Percentiles rank a stretch among this genome's conserved stretches.
Conservation (phyloP, 2,329 filamentous ascomycete species). For the Domatiomyces globalis region DNA sequence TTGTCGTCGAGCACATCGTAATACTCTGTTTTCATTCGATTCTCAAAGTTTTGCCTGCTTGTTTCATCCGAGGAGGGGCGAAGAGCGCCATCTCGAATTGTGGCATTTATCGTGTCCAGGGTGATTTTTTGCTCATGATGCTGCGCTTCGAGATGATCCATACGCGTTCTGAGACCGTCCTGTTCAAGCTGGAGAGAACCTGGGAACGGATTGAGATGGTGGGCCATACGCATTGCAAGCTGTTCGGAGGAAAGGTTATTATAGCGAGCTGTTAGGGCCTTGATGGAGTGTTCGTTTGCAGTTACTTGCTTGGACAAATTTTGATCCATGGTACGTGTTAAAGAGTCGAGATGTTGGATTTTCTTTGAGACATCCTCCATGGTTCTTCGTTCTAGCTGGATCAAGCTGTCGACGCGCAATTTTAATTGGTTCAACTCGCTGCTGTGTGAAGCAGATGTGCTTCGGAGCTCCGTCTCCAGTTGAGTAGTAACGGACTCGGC, state of each 20-base stretch:
- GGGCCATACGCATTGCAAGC: slow-evolving; percentile 1
- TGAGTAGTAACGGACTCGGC: background rate
- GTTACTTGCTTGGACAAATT: background rate
- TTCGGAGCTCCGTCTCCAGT: background rate
- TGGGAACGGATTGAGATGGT: background rate
- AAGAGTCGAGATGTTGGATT: background rate
- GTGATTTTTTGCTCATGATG: background rate
- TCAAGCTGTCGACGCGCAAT: background rate
- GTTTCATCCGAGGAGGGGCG: background rate
- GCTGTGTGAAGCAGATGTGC: background rate
- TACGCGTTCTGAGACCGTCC: background rate
- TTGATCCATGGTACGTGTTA: background rate
- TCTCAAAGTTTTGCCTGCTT: background rate
- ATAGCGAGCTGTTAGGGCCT: slow-evolving; percentile 1
- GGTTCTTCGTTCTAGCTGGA: background rate
- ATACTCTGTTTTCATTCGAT: background rate
- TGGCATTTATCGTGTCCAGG: background rate
- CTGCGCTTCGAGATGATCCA: background rate
- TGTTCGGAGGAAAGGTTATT: slow-evolving; percentile 2
- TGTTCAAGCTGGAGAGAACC: background rate
- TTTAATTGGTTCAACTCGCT: background rate
- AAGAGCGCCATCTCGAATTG: background rate
- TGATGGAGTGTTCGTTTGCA: slow-evolving; percentile 1
- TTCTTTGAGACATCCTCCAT: background rate
- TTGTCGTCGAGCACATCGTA: background rate